phyloP scores from a whole-genome alignment of 805 yeast species.

The Cyberlindnera sargentensis region DNA sequence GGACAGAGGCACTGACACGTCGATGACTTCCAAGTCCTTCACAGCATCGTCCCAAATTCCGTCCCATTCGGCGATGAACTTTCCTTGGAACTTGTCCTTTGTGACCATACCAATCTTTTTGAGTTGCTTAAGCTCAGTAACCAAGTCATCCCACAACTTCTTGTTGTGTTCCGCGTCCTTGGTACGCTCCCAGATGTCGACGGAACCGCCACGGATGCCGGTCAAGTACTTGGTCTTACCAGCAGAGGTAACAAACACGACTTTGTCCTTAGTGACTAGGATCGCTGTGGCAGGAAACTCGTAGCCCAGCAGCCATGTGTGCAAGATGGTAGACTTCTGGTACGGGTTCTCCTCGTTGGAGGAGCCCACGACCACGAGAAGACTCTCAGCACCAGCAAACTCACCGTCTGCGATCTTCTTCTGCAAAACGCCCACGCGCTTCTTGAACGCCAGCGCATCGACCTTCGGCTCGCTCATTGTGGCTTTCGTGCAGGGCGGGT shows the following conservation, averaged over 20 bases:
- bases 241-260: conserved; percentile 66
- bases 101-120: conserved; percentile 57
- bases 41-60: conserved; percentile 33
- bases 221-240: conserved; percentile 79
- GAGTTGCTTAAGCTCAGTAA: conserved; percentile 34
- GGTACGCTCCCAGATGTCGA: conserved; percentile 63
- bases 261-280: conserved; percentile 51
- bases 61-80: conserved; percentile 78
- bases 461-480: conserved; percentile 53
- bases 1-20: conserved; percentile 47
- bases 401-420: conserved; percentile 20
- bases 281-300: conserved; percentile 92
- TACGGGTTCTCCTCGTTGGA: conserved; percentile 85
- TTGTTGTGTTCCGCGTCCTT: conserved; percentile 77
- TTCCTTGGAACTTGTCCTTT: conserved; percentile 77
- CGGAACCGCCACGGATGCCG: conserved; percentile 41
- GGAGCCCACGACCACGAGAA: conserved; percentile 74
- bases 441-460: conserved; percentile 45
- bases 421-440: conserved; percentile 41
- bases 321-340: conserved; percentile 79
- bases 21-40: conserved; percentile 39
- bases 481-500: background rate
- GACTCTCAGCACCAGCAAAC: conserved; percentile 39
- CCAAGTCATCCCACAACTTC: conserved; percentile 52
- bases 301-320: conserved; percentile 88